Base-by-base conservation (phyloP, 148 eudicot genomes). In the Amaranthus hypochondriacus region DNA sequence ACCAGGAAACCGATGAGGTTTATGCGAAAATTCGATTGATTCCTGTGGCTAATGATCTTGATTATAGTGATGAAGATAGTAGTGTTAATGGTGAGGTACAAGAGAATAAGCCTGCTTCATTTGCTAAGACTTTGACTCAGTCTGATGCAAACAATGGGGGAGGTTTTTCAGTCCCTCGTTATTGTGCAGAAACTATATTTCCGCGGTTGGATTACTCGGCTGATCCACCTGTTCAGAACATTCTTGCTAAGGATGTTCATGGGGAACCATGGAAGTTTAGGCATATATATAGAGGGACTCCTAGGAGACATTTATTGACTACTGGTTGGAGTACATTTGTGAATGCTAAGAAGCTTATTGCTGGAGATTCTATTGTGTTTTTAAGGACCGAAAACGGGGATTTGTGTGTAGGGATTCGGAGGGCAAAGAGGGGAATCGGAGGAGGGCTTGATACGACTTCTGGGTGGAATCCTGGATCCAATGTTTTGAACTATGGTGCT, bases 81-180 rank as follows among this genome's bases (percentile, higher is more conserved):
- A 86, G 83, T 9, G 72, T 60, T 57, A 71, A 79, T 64, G 83
- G 77, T 56, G 89, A 87, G 47, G 73, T 77, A 5, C 87, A 75
- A 46, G 92, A 87, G 14, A 84, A 74, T 57, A 94, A 91, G 73
- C 97, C 98, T n/a, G 71, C 84, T 15, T 90, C 92, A 0, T 93
- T 90, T 73, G 94, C 96, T 0, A 93, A 93, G 81, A 90, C 96
- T 0, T 78, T 93, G 74, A 93, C 98, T 0, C 96, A 90, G 47
- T 90, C 96, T 0, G 98, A 93, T 72, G 98, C 96, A 1, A 93
- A 93, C 63, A 93, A 93, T 63, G 98, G 98, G 70, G 98, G 98
- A 43, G 98, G 98, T 9, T 93, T 93, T 73, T 93, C 98, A 0
- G 98, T 93, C 9, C 98, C 98, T 0, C 80, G 96, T n/a, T 89